Percentiles rank a stretch among this genome's conserved stretches.
These are phyloP conservation scores for Rossbeevera mucosa DNA, from an alignment of 768 basidiomycete genomes.

Conservation along the genomic window DNA sequence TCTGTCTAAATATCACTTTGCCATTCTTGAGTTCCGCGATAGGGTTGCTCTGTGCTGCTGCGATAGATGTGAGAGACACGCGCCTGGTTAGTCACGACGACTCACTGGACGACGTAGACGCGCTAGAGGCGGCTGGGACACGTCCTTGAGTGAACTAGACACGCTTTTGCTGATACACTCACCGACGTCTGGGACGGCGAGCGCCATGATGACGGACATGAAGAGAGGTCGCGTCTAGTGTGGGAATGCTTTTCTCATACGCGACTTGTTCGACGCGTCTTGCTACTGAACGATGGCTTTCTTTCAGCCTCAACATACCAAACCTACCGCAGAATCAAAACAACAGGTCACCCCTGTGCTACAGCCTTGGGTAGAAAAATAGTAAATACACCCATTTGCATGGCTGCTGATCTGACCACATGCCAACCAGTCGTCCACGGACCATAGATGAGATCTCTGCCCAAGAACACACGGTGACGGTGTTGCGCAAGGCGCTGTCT, in stretches of 20 bases:
- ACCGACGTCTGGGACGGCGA: slow-evolving; percentile 13
- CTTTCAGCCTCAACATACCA: slow-evolving; percentile 49
- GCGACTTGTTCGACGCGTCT: slow-evolving; percentile 45
- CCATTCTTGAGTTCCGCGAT: slow-evolving; percentile 72
- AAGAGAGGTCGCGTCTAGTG: slow-evolving; percentile 20
- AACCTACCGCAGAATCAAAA: slow-evolving; percentile 37
- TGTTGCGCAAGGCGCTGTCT: slow-evolving; percentile 83
- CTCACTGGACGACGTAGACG: slow-evolving; percentile 17
- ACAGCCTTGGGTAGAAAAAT: slow-evolving; percentile 99
- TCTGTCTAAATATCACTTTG: slow-evolving; percentile 73
- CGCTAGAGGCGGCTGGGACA: slow-evolving; percentile 11
- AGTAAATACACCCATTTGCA: slow-evolving; percentile 48
- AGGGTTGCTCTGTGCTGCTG: slow-evolving; percentile 36
- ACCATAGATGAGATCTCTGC: slow-evolving; percentile 98
- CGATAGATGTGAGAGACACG: slow-evolving; percentile 10
- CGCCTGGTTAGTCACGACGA: background rate
- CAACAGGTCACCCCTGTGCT: slow-evolving; percentile 51
- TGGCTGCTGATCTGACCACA: background rate
- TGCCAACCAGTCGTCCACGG: slow-evolving; percentile 73
- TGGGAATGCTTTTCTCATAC: background rate
- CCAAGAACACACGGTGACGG: slow-evolving; percentile 93
- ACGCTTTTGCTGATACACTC: slow-evolving; percentile 6
- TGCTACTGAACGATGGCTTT: slow-evolving; percentile 50
- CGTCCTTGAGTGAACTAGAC: slow-evolving; percentile 1
- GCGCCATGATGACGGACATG: slow-evolving; percentile 20